Evolutionary conservation across 192 early-diverging fungal genomes (phyloP), one percentile per base, ranked within the genome.

Genomic region (Coemansia sp.): DNA sequence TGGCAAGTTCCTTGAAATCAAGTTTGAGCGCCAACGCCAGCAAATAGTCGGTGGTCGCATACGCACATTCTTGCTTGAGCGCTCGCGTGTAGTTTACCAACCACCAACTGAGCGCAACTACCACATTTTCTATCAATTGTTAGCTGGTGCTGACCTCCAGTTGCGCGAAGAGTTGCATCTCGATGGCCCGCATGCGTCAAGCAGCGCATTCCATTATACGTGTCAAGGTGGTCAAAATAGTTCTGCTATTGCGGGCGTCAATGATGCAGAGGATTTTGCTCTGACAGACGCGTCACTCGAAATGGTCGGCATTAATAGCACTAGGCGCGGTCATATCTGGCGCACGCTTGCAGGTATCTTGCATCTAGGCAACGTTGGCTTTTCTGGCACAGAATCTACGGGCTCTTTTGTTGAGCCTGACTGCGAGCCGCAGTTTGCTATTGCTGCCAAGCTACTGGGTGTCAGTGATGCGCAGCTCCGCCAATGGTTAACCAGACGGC

Each of bases 71-170:
- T 76, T 97, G 53, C 76, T 98, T 52, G 95, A 99, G 68, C 94
- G 93, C 61, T 82, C 81, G 51, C 88, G 95, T n/a, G 88, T 98
- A 49, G 84, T 85, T 7, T 81, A 64, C 58, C 78, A 81, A 67
- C 73, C 78, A 51, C 78, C 58, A 73, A 87, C 57, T 77, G 95
- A 95, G 56, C 86, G 91, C 58, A 94, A 88, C 81, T 99, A 97
- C 82, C 93, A 98, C 74, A 89, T 97, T 28, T 98, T 99, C 80
- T 97, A 99, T 84, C 89, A 95, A 73, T 81, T 99, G 25, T 76
- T 99, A 3, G 90, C 91, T 19, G 96, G 96, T 4, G 85, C 88
- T 1, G 78, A 82, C 12, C 52, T 64, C 12, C 86, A 89, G 65
- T 91, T 91, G 85, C 89, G 86, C 47, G 85, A 83, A 60, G 85